phyloP scores from a whole-genome alignment of 805 yeast species.

The Isabelozyma gotoi region DNA sequence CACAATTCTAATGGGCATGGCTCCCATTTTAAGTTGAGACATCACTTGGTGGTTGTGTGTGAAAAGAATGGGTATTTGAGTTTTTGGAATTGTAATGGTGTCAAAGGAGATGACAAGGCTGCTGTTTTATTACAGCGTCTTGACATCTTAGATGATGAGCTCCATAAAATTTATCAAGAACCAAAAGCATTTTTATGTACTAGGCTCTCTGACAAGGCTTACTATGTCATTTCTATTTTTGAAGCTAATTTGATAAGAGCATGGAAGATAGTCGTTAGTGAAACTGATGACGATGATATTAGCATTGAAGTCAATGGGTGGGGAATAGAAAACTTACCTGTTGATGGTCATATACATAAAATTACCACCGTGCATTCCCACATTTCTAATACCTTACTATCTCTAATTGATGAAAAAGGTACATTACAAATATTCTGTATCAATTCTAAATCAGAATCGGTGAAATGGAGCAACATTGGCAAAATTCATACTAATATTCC shows the following conservation, averaged over 20 bases:
- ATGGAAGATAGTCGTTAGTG: conserved; percentile 36
- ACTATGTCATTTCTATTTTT: conserved; percentile 54
- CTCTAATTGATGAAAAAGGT: conserved; percentile 52
- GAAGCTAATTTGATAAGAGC: conserved; percentile 32
- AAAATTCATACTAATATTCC: conserved; percentile 55
- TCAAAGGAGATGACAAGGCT: conserved; percentile 25
- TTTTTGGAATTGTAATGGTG: conserved; percentile 60
- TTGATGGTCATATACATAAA: conserved; percentile 35
- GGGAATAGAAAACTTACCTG: conserved; percentile 39
- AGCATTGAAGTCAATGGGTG: conserved; percentile 21
- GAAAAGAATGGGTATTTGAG: conserved; percentile 41
- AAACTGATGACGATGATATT: background rate
- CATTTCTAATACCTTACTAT: conserved; percentile 42
- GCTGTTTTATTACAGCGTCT: conserved; percentile 21
- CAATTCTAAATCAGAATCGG: conserved; percentile 18
- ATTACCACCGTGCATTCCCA: conserved; percentile 64
- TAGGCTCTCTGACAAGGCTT: conserved; percentile 6
- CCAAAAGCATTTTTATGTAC: conserved; percentile 26
- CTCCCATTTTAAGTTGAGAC: conserved; percentile 12
- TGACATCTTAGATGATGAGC: conserved; percentile 10
- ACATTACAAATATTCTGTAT: conserved; percentile 23
- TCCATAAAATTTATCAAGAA: conserved; percentile 3
- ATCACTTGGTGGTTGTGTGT: conserved; percentile 30
- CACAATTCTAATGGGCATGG: background rate
- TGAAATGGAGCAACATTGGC: conserved; percentile 55